phyloP scores from a whole-genome alignment of 495 filamentous ascomycete genomes.

The Daldinia childiae region DNA sequence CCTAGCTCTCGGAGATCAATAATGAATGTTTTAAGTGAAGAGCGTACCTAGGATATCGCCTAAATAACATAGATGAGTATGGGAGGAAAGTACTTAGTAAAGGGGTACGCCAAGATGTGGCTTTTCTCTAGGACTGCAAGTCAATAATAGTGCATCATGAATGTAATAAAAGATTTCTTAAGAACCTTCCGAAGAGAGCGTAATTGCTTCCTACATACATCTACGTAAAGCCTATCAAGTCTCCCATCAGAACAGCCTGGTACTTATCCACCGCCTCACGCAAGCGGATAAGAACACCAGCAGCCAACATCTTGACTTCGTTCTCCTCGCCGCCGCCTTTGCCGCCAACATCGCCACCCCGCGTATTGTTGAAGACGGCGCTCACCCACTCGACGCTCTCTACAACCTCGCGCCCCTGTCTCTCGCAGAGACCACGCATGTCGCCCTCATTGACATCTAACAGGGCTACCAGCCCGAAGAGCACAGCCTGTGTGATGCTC shows the following conservation, averaged over 20 bases:
- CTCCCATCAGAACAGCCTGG: conserved; percentile 70
- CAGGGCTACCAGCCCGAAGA: conserved; percentile 82
- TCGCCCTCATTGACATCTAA: conserved; percentile 86
- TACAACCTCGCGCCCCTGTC: conserved; percentile 64
- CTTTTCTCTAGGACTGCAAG: not conserved
- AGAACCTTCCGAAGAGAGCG: not conserved
- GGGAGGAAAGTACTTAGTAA: too few species aligned
- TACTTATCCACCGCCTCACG: conserved; percentile 85
- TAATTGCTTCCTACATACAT: not conserved
- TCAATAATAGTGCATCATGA: not conserved
- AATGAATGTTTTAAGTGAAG: not conserved
- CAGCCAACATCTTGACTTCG: conserved; percentile 75
- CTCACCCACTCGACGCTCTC: conserved; percentile 63
- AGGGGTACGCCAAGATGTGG: not conserved
- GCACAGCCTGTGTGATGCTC: conserved; percentile 72
- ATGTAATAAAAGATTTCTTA: not conserved
- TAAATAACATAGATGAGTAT: not conserved
- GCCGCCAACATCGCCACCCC: conserved; percentile 52
- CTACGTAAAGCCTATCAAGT: conserved; percentile 61
- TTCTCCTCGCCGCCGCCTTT: conserved; percentile 65
- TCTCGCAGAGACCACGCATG: conserved; percentile 74
- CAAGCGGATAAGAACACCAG: conserved; percentile 80
- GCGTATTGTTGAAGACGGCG: conserved; percentile 52
- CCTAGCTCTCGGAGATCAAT: not conserved
- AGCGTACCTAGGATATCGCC: not conserved